These are phyloP conservation scores for Amylostereum chailletii DNA, from an alignment of 1,284 basidiomycete species.

Conservation along the genomic window DNA sequence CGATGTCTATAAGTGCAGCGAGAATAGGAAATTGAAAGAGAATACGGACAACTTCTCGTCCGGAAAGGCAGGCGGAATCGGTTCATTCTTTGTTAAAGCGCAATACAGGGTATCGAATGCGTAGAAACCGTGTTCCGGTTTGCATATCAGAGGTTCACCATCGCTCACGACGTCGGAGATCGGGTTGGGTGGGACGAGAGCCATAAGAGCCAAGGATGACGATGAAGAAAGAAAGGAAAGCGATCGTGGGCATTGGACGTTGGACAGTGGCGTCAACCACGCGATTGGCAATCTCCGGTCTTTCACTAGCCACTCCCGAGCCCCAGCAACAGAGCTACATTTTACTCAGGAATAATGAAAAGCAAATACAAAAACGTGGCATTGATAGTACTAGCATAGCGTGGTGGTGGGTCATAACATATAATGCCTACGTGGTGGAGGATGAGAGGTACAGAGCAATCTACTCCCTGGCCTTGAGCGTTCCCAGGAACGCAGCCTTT, in stretches of 20 bases:
- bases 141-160: slow-evolving; percentile 40
- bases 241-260: background rate
- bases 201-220: slow-evolving; percentile 8
- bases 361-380: slow-evolving; percentile 11
- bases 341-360: slow-evolving; percentile 9
- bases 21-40: slow-evolving; percentile 1
- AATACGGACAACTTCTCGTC: slow-evolving; percentile 64
- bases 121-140: slow-evolving; percentile 66
- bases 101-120: slow-evolving; percentile 77
- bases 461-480: slow-evolving; percentile 75
- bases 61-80: slow-evolving; percentile 49
- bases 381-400: slow-evolving; percentile 31
- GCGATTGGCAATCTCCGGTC: background rate
- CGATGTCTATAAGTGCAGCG: background rate
- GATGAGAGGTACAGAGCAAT: slow-evolving; percentile 10
- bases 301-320: background rate
- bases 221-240: background rate
- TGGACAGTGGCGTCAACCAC: background rate
- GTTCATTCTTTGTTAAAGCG: slow-evolving; percentile 44
- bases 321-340: background rate
- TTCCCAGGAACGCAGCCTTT: slow-evolving; percentile 91
- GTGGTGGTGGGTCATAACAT: slow-evolving; percentile 11
- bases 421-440: background rate
- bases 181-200: slow-evolving; percentile 30
- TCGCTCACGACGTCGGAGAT: slow-evolving; percentile 21